phyloP scores from a whole-genome alignment of 2,329 filamentous ascomycete genomes.

The Stagonosporopsis vannaccii region DNA sequence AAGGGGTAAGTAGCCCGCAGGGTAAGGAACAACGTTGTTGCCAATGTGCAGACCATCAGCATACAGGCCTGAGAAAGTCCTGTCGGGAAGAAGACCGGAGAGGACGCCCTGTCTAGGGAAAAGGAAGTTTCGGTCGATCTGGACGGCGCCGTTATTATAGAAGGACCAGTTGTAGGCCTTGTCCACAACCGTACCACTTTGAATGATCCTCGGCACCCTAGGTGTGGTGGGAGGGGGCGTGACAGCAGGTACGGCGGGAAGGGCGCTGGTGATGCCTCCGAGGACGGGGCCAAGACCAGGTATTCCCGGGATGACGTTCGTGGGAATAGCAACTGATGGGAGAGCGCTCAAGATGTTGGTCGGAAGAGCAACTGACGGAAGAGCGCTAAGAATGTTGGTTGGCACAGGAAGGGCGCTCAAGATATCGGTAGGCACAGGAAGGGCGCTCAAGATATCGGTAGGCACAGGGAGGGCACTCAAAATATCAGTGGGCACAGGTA shows the following conservation, averaged over 20 bases:
- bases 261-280: slow-evolving; percentile 4
- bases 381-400: not conserved
- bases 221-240: slow-evolving; percentile 2
- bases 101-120: slow-evolving; percentile 20
- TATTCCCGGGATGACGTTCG: not conserved
- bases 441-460: not conserved
- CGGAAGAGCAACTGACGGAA: not conserved
- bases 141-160: slow-evolving; percentile 23
- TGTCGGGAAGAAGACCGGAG: slow-evolving; percentile 20
- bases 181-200: slow-evolving; percentile 20
- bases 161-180: slow-evolving; percentile 23
- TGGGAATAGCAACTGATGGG: not conserved
- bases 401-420: not conserved
- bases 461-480: not conserved
- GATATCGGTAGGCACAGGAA: not conserved
- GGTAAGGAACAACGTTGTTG: slow-evolving; percentile 24
- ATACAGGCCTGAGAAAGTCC: slow-evolving; percentile 23
- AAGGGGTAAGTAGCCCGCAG: slow-evolving; percentile 10
- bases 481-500: not conserved
- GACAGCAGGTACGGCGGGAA: slow-evolving; percentile 4
- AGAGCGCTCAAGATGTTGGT: not conserved
- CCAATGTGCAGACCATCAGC: slow-evolving; percentile 28
- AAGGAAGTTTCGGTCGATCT: slow-evolving; percentile 25
- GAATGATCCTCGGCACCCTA: slow-evolving; percentile 11
- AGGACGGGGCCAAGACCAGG: not conserved